These are phyloP conservation scores for Lactifluus pinguis DNA, from an alignment of 768 basidiomycete genomes.

Conservation along the genomic window DNA sequence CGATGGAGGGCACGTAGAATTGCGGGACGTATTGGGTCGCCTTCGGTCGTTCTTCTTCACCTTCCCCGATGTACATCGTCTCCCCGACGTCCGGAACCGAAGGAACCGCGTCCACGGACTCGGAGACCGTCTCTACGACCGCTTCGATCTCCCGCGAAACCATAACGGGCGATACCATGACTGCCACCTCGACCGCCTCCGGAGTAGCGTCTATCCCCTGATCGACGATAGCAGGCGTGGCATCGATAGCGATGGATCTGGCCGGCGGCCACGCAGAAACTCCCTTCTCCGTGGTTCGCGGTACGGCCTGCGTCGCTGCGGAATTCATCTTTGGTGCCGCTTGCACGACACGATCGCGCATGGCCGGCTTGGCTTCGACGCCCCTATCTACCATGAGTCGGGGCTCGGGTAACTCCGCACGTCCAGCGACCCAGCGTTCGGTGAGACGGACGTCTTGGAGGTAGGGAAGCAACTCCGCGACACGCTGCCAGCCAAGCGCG, in stretches of 20 bases:
- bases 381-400: constrained; percentile 31
- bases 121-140: constrained; percentile 2
- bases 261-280: constrained; percentile 34
- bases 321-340: constrained; percentile 32
- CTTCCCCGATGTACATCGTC: constrained; percentile 12
- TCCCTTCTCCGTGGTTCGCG: constrained; percentile 29
- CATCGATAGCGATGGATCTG: constrained; percentile 41
- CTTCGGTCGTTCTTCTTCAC: constrained; percentile 16
- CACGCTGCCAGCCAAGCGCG: constrained; percentile 59
- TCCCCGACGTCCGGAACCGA: constrained; percentile 14
- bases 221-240: constrained; percentile 39
- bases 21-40: constrained; percentile 7
- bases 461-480: constrained; percentile 61
- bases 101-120: constrained; percentile 17
- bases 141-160: constrained; percentile 22
- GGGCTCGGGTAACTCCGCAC: constrained; percentile 20
- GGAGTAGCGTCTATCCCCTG: constrained; percentile 39
- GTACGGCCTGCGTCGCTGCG: constrained; percentile 31
- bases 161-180: constrained; percentile 23
- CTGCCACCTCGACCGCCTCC: constrained; percentile 26
- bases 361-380: constrained; percentile 45
- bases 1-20: constrained; percentile 24
- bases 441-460: constrained; percentile 55
- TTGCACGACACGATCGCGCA: constrained; percentile 33
- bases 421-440: constrained; percentile 42